Conservation (phyloP, 176 grass and related monocot genomes). For the Musa troglodytarum region DNA sequence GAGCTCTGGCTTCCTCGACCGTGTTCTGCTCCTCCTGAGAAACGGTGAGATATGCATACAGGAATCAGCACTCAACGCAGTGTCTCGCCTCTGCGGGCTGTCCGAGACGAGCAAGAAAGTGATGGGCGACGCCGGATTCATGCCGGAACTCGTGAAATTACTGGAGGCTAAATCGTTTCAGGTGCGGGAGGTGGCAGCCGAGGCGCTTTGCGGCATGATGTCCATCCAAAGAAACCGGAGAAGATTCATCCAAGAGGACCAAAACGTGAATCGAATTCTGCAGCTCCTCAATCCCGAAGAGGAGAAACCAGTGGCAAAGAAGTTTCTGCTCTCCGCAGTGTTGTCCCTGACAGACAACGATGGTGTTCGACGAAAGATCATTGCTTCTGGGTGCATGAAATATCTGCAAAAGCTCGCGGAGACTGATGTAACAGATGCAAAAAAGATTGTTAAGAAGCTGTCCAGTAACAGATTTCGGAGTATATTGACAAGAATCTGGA, state of each 20-base stretch:
- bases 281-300: conserved; percentile 46
- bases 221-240: conserved; percentile 58
- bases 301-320: conserved; percentile 52
- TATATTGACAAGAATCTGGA: conserved; percentile 84
- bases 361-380: conserved; percentile 64
- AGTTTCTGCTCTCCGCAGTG: conserved; percentile 57
- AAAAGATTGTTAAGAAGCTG: conserved; percentile 82
- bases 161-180: conserved; percentile 39
- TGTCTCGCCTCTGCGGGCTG: conserved; percentile 41
- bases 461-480: conserved; percentile 58
- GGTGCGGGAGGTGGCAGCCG: conserved; percentile 56
- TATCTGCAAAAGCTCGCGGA: conserved; percentile 66
- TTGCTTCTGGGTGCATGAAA: conserved; percentile 55
- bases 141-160: conserved; percentile 64
- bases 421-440: conserved; percentile 54
- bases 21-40: conserved; percentile 46
- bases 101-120: conserved; percentile 58
- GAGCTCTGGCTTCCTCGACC: conserved; percentile 43
- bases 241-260: conserved; percentile 66
- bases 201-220: conserved; percentile 58
- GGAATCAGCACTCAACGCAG: conserved; percentile 44
- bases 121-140: conserved; percentile 71
- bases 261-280: conserved; percentile 46
- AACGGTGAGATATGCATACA: conserved; percentile 46
- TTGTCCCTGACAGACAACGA: conserved; percentile 49